Percentiles rank a stretch among this genome's conserved stretches.
Evolutionary conservation across 2,329 filamentous ascomycete genomes (phyloP).

Genomic region (Neofusicoccum cordaticola): DNA sequence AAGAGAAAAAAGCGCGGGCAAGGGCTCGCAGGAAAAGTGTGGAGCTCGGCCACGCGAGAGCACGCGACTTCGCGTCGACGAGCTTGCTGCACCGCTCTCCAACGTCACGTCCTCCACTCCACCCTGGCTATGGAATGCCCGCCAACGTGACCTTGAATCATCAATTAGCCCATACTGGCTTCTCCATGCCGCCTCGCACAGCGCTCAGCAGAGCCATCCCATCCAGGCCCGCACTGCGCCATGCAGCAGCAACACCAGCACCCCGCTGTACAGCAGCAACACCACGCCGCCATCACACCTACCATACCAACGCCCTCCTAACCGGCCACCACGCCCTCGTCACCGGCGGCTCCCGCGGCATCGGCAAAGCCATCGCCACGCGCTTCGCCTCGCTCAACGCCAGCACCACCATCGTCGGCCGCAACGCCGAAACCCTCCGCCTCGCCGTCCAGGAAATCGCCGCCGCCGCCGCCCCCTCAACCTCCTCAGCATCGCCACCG

Average conservation of each 20-base stretch:
- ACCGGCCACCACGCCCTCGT: conserved; percentile 30
- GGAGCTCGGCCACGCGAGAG: conserved; percentile 8
- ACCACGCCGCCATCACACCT: not conserved
- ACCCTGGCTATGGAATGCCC: too few relatives aligned
- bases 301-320: conserved; percentile 1
- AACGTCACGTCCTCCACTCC: too few relatives aligned
- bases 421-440: conserved; percentile 24
- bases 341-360: conserved; percentile 38
- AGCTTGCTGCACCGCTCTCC: not conserved
- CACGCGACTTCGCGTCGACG: conserved; percentile 7
- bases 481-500: not conserved
- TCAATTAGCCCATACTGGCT: too few relatives aligned
- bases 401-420: conserved; percentile 33
- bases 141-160: not conserved
- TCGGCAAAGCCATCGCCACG: conserved; percentile 37
- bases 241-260: not conserved
- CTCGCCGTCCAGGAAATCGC: not conserved
- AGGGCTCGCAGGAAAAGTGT: not conserved
- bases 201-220: not conserved
- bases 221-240: not conserved
- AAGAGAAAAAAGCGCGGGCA: not conserved
- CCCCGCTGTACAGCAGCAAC: not conserved
- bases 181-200: not conserved
- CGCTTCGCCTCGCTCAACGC: conserved; percentile 29
- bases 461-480: not conserved